Conservation (phyloP, 352 stramenopile genomes). For the Phytophthora foliorum region DNA sequence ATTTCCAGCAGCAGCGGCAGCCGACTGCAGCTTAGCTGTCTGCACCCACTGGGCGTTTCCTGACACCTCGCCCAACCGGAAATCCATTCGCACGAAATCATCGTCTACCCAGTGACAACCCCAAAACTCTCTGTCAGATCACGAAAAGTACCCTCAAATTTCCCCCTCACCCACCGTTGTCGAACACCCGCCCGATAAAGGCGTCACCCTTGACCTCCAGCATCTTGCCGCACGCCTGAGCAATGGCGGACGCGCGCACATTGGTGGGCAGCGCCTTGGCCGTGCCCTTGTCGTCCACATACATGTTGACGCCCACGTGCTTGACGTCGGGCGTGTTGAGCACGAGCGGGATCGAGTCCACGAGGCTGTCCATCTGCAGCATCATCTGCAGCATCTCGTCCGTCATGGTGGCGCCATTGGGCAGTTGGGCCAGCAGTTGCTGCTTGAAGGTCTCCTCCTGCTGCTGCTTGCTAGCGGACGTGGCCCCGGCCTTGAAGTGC, state of each 20-base stretch:
- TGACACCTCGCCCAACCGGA: constrained; percentile 73
- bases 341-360: constrained; percentile 90
- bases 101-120: constrained; percentile 58
- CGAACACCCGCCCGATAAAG: constrained; percentile 90
- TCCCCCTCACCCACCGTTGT: constrained; percentile 67
- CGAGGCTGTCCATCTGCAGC: constrained; percentile 89
- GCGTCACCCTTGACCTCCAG: constrained; percentile 88
- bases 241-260: constrained; percentile 80
- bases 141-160: not conserved
- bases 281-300: constrained; percentile 92
- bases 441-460: constrained; percentile 86
- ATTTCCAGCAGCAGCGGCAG: constrained; percentile 33
- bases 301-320: constrained; percentile 90
- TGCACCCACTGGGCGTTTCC: constrained; percentile 78
- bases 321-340: constrained; percentile 77
- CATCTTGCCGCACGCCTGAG: constrained; percentile 83
- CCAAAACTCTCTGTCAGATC: not conserved
- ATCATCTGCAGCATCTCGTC: constrained; percentile 89
- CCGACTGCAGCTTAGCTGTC: constrained; percentile 61
- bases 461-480: constrained; percentile 45
- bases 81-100: constrained; percentile 86
- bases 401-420: constrained; percentile 67
- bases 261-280: constrained; percentile 87
- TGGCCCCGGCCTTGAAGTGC: constrained; percentile 75
- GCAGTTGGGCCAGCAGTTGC: constrained; percentile 80